Percentiles rank a stretch among this genome's conserved stretches.
Evolutionary conservation across 2,329 filamentous ascomycete species (phyloP).

Genomic region (Acarospora socialis): DNA sequence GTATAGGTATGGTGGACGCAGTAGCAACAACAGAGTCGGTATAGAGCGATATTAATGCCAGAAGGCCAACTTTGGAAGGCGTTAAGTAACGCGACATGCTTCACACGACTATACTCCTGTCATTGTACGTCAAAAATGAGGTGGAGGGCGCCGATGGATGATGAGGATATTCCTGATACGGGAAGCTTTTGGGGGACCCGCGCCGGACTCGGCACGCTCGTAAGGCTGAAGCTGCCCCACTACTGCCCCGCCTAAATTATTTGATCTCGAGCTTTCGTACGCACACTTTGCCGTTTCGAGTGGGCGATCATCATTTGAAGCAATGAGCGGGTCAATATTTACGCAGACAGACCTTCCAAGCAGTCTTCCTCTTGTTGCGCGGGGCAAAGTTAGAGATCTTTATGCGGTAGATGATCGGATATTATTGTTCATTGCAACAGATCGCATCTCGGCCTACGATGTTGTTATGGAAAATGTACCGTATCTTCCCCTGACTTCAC

Average conservation of each 20-base stretch:
- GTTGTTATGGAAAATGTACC: slow-evolving; percentile 68
- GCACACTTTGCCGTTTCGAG: too few species aligned
- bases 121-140: too few species aligned
- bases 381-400: slow-evolving; percentile 68
- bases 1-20: slow-evolving; percentile 55
- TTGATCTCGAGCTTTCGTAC: not conserved
- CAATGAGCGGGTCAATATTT: not conserved
- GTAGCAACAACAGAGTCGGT: slow-evolving; percentile 54
- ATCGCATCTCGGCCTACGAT: slow-evolving; percentile 92
- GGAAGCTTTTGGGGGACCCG: too few species aligned
- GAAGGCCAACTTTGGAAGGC: slow-evolving; percentile 72
- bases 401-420: slow-evolving; percentile 56
- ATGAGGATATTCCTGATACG: too few species aligned
- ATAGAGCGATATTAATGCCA: slow-evolving; percentile 72
- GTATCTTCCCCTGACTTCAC: slow-evolving; percentile 34
- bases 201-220: too few species aligned
- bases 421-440: slow-evolving; percentile 71
- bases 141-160: too few species aligned
- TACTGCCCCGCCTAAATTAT: not conserved
- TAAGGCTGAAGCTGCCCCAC: not conserved
- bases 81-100: slow-evolving; percentile 70
- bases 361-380: too few species aligned
- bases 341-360: not conserved
- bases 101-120: slow-evolving; percentile 3
- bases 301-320: too few species aligned